Evolutionary conservation across 805 yeast genomes (phyloP).

Genomic region (Monosporozyma yasuniensis): DNA sequence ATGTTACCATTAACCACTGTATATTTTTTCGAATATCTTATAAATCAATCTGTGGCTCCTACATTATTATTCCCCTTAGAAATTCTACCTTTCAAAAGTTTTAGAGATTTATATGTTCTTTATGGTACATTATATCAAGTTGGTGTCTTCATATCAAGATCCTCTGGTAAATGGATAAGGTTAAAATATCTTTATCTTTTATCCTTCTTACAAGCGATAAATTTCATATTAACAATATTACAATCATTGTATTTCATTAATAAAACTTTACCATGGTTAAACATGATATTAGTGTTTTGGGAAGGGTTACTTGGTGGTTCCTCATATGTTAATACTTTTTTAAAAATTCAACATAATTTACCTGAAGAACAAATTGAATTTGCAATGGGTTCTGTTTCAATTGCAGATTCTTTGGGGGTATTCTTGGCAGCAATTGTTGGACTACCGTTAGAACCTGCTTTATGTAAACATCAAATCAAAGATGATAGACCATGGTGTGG

Average conservation of each 20-base stretch:
- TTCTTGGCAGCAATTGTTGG: slow-evolving; percentile 73
- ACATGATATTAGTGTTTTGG: slow-evolving; percentile 61
- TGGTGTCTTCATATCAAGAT: slow-evolving; percentile 87
- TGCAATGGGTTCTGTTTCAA: slow-evolving; percentile 73
- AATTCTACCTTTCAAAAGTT: slow-evolving; percentile 38
- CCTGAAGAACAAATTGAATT: slow-evolving; percentile 53
- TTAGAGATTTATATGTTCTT: slow-evolving; percentile 81
- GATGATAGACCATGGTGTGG: slow-evolving; percentile 78
- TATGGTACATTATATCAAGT: slow-evolving; percentile 85
- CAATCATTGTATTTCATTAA: slow-evolving; percentile 59
- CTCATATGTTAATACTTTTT: slow-evolving; percentile 81
- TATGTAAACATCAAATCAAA: slow-evolving; percentile 63
- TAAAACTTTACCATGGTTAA: slow-evolving; percentile 45
- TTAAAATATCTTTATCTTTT: slow-evolving; percentile 51
- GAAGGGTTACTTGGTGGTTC: slow-evolving; percentile 91
- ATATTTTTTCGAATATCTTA: slow-evolving; percentile 76
- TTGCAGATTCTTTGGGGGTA: slow-evolving; percentile 79
- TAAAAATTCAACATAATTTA: slow-evolving; percentile 58
- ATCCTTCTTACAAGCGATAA: slow-evolving; percentile 57
- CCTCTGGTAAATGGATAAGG: slow-evolving; percentile 63
- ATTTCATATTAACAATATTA: slow-evolving; percentile 45
- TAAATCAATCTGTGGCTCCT: slow-evolving; percentile 88
- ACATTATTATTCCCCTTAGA: slow-evolving; percentile 72
- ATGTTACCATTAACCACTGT: slow-evolving; percentile 82
- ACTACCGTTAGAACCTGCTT: slow-evolving; percentile 58